Base-by-base conservation (phyloP, 2,329 filamentous ascomycete species). In the Scytalidium lignicola region DNA sequence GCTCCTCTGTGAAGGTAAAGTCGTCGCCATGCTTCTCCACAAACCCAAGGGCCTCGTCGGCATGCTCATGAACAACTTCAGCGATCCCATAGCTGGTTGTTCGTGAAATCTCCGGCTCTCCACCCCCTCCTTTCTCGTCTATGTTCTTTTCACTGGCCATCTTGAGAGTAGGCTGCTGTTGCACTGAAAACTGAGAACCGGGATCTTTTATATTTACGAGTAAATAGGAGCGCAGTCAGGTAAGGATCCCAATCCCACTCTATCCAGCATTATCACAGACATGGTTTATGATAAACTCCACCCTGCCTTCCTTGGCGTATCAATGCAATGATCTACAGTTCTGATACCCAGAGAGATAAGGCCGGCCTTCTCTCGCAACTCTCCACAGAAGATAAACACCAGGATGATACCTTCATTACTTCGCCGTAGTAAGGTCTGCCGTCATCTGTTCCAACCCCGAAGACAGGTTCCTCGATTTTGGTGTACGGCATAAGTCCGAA, bases 1-100 rank as follows among this genome's bases (percentile, higher is more conserved):
- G 56, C 20, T 49, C 56, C 12, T 51, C 43, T 13, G 54, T 54
- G n/a, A 58, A 47, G n/a, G 52, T 15, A 19, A 58, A 37, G 9
- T n/a, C 39, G 9, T n/a, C 39, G 41, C 54, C 47, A 22, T 47
- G 48, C 39, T 53, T 54, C 15, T 51, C 41, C 32, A 58, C 48
- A 10, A 57, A 47, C 15, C 51, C 52, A 1, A 55, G 53, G 15
- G 55, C 56, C 39, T 45, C 42, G 44, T 58, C 56, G 15, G 32
- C 32, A 37, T 37, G 32, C 32, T 37, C 32, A 37, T 37, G 32
- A 37, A n/a, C 32, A 37, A 37, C 32, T n/a, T 37, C 32, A 37
- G 32, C 32, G n/a, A 37, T 37, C n/a, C 32, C 32, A 37, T 7
- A 37, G 32, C 32, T 37, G 15, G 15, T 37, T 37, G 32, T 7